A percentile compares a stretch with the other conserved stretches of the same genome.
These are phyloP conservation scores for Lotmaria passim DNA, from an alignment of 208 protist species.

Conservation along the genomic window DNA sequence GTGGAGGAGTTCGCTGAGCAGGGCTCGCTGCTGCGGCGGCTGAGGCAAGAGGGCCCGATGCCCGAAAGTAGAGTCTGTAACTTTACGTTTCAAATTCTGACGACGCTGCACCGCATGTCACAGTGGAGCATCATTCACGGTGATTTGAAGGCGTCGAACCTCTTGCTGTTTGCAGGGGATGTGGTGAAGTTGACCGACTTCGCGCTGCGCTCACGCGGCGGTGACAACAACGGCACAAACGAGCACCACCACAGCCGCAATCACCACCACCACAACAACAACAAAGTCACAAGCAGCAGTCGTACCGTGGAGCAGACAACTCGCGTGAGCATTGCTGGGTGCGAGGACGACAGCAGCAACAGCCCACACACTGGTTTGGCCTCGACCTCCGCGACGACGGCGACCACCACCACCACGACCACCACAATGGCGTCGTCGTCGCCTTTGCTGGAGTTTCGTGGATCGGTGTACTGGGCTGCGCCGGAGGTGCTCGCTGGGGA, in stretches of 20 bases:
- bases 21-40: conserved; percentile 62
- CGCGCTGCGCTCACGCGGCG: conserved; percentile 53
- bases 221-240: too few relatives aligned
- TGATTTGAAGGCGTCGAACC: conserved; percentile 90
- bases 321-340: background rate
- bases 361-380: background rate
- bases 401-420: too few relatives aligned
- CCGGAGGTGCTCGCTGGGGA: conserved; percentile 69
- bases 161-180: conserved; percentile 65
- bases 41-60: conserved; percentile 26
- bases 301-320: background rate
- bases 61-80: conserved; percentile 12
- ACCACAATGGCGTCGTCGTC: background rate
- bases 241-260: conserved; percentile 5
- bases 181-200: conserved; percentile 91
- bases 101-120: conserved; percentile 27
- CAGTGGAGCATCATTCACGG: conserved; percentile 72
- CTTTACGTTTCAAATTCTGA: conserved; percentile 29
- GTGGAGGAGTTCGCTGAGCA: conserved; percentile 76
- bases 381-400: background rate
- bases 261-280: background rate
- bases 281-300: too few relatives aligned
- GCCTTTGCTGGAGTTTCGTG: conserved; percentile 44
- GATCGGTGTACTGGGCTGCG: conserved; percentile 89
- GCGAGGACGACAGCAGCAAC: background rate